These are phyloP conservation scores for Eimeria nieschulzi DNA, from an alignment of 169 alveolate genomes.

Conservation along the genomic window DNA sequence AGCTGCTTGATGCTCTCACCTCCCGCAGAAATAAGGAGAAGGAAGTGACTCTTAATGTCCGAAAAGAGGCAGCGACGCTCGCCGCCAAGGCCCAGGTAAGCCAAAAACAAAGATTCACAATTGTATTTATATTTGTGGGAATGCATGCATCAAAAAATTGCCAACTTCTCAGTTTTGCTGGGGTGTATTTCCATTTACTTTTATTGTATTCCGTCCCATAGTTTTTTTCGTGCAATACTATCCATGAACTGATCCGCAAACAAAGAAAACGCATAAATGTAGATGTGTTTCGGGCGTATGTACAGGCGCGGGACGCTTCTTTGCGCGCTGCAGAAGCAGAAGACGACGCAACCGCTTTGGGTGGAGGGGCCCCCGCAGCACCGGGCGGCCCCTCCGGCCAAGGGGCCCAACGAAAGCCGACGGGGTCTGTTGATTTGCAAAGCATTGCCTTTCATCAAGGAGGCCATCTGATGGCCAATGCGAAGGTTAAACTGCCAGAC, in stretches of 20 bases:
- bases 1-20: conserved; percentile 85
- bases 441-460: conserved; percentile 88
- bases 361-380: conserved; percentile 66
- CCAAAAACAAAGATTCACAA: not conserved
- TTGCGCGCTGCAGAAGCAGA: conserved; percentile 71
- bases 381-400: conserved; percentile 32
- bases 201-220: not conserved
- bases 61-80: conserved; percentile 87
- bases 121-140: conserved; percentile 62
- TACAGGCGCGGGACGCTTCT: conserved; percentile 75
- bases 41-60: conserved; percentile 83
- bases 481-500: conserved; percentile 93
- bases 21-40: conserved; percentile 84
- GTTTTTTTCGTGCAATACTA: too few species aligned
- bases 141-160: not conserved
- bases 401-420: conserved; percentile 69
- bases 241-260: too few species aligned
- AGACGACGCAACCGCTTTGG: conserved; percentile 72
- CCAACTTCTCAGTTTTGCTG: not conserved
- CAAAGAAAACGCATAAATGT: too few species aligned
- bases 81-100: conserved; percentile 77
- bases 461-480: conserved; percentile 90
- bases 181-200: not conserved
- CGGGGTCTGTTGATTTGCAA: conserved; percentile 86
- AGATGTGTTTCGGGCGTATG: too few species aligned